Evolutionary conservation across 768 basidiomycete genomes (phyloP).

Genomic region (Gloeostereum incarnatum): DNA sequence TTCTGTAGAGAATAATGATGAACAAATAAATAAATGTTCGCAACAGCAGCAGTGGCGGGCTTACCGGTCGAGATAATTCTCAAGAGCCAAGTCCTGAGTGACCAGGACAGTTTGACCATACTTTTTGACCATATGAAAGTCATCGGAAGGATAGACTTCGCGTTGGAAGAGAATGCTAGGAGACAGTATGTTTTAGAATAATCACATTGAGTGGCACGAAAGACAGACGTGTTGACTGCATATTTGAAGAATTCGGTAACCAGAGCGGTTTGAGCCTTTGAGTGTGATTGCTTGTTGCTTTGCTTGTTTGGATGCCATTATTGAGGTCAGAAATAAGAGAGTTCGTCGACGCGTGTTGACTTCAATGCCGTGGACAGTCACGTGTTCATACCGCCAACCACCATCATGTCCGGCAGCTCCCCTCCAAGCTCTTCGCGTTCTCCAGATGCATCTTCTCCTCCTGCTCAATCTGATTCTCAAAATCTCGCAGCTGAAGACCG

Average conservation of each 20-base stretch:
- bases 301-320: slow-evolving; percentile 35
- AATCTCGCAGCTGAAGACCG: slow-evolving; percentile 28
- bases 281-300: slow-evolving; percentile 80
- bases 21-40: slow-evolving; percentile 5
- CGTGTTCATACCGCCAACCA: too few species aligned
- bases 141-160: slow-evolving; percentile 94
- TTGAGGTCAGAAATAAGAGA: too few species aligned
- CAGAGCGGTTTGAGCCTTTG: slow-evolving; percentile 86
- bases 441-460: slow-evolving; percentile 35
- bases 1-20: slow-evolving; percentile 76
- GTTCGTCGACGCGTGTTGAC: too few species aligned
- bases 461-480: slow-evolving; percentile 23
- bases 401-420: slow-evolving; percentile 35
- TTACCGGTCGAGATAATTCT: slow-evolving; percentile 86
- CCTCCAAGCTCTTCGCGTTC: slow-evolving; percentile 44
- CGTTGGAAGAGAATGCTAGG: slow-evolving; percentile 90
- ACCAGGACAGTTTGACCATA: slow-evolving; percentile 95
- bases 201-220: background rate
- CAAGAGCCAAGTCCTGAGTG: slow-evolving; percentile 86
- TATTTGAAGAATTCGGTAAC: slow-evolving; percentile 99
- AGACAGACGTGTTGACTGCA: slow-evolving; percentile 87
- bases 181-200: background rate
- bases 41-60: slow-evolving; percentile 7
- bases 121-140: slow-evolving; percentile 99
- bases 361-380: too few species aligned